A percentile compares a stretch with the other conserved stretches of the same genome.
These are phyloP conservation scores for Cyberlindnera mycetangii DNA, from an alignment of 805 yeast genomes.

Conservation along the genomic window DNA sequence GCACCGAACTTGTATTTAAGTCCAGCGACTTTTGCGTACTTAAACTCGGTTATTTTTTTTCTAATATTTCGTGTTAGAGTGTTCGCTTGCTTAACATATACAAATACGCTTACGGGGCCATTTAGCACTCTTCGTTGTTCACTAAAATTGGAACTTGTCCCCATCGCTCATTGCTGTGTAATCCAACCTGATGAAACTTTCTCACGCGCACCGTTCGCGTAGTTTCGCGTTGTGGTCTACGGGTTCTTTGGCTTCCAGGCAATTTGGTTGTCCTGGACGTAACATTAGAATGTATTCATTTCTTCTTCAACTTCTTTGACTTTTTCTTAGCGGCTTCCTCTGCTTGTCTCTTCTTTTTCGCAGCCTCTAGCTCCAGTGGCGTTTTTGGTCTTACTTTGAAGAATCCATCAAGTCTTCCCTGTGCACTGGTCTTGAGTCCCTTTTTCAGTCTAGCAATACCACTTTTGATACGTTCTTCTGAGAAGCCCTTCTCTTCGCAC, in stretches of 20 bases:
- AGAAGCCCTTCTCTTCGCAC: slow-evolving; percentile 86
- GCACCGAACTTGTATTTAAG: slow-evolving; percentile 74
- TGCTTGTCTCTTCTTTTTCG: slow-evolving; percentile 28
- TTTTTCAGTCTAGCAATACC: slow-evolving; percentile 86
- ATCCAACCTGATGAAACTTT: no score
- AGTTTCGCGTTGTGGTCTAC: slow-evolving; percentile 2
- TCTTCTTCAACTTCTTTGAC: slow-evolving; percentile 23
- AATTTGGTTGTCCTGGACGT: no score
- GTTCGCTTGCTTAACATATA: no score
- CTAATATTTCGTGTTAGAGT: slow-evolving; percentile 3
- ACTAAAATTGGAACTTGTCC: no score
- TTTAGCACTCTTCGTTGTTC: not conserved
- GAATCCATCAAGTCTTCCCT: slow-evolving; percentile 90
- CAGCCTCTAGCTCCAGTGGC: slow-evolving; percentile 38
- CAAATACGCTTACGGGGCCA: slow-evolving; percentile 30
- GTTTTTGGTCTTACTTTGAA: slow-evolving; percentile 64
- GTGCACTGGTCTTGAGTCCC: slow-evolving; percentile 80
- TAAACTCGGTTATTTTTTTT: slow-evolving; percentile 22
- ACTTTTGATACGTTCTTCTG: slow-evolving; percentile 84
- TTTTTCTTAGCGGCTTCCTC: slow-evolving; percentile 30
- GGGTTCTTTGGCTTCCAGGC: not conserved
- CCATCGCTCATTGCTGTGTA: no score
- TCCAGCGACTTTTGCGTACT: slow-evolving; percentile 41
- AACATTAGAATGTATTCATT: no score
- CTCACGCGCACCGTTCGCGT: not conserved